phyloP scores from a whole-genome alignment of 2,329 filamentous ascomycete genomes.

The Alternaria ventricosa region DNA sequence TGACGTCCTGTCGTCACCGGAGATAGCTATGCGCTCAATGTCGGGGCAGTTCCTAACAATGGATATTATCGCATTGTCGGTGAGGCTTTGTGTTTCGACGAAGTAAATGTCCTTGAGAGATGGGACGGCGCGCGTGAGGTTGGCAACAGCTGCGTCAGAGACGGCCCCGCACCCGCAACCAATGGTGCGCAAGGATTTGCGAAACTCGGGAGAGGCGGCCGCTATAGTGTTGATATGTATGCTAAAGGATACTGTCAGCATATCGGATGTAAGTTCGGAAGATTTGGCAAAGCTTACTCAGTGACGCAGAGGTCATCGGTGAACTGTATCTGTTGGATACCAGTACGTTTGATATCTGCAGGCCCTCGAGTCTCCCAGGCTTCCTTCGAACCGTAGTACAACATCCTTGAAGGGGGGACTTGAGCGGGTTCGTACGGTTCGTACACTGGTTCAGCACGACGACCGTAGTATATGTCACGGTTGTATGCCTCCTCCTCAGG shows the following conservation, averaged over 20 bases:
- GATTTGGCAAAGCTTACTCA: background rate
- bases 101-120: background rate
- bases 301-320: background rate
- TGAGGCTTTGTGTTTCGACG: background rate
- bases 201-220: background rate
- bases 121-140: background rate
- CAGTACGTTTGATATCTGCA: background rate
- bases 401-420: fast-evolving
- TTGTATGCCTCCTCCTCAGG: background rate
- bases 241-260: background rate
- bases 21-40: background rate
- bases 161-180: fast-evolving
- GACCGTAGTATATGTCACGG: background rate
- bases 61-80: fast-evolving
- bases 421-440: background rate
- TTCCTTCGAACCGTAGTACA: background rate
- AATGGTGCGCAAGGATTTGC: background rate
- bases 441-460: background rate
- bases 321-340: background rate
- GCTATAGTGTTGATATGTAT: background rate
- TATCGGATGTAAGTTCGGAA: background rate
- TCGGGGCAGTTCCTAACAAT: background rate
- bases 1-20: background rate
- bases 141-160: background rate
- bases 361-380: fast-evolving